These are phyloP conservation scores for Withania somnifera DNA, from an alignment of 305 asterid genomes.

Conservation along the genomic window DNA sequence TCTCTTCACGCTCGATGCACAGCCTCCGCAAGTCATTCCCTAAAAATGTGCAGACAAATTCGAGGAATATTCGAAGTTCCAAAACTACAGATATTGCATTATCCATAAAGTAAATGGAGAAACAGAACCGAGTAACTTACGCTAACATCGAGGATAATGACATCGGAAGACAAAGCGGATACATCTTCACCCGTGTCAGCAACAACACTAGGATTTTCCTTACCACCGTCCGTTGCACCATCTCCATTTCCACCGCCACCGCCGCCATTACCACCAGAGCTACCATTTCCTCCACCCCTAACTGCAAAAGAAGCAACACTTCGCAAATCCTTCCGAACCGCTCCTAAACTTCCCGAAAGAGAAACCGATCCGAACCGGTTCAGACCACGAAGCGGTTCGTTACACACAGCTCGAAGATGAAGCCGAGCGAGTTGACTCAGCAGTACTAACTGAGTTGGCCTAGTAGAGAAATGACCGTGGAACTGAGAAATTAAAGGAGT, in stretches of 20 bases:
- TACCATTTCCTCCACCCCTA: slow-evolving; percentile 62
- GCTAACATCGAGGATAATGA: slow-evolving; percentile 78
- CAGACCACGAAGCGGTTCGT: background rate
- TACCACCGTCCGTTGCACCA: slow-evolving; percentile 49
- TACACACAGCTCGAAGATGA: slow-evolving; percentile 17
- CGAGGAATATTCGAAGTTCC: background rate
- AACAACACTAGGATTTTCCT: slow-evolving; percentile 39
- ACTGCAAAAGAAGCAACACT: slow-evolving; percentile 49
- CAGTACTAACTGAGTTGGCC: slow-evolving; percentile 9
- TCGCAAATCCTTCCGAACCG: slow-evolving; percentile 20
- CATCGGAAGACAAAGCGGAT: slow-evolving; percentile 58
- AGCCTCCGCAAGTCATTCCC: slow-evolving; percentile 58
- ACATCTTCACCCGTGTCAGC: slow-evolving; percentile 45
- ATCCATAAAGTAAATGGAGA: background rate
- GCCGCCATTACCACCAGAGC: slow-evolving; percentile 40
- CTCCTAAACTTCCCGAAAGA: slow-evolving; percentile 10
- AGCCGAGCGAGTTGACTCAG: slow-evolving; percentile 23
- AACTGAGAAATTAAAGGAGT: slow-evolving; percentile 30
- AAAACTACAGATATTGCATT: background rate
- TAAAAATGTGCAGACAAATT: slow-evolving; percentile 2
- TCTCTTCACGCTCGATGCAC: slow-evolving; percentile 75
- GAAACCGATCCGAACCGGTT: slow-evolving; percentile 19
- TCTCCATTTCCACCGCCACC: slow-evolving; percentile 34
- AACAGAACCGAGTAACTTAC: slow-evolving; percentile 32
- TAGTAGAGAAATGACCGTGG: slow-evolving; percentile 36